Evolutionary conservation across 495 filamentous ascomycete genomes (phyloP).

Genomic region (Lasiosphaeriaceae sp.): DNA sequence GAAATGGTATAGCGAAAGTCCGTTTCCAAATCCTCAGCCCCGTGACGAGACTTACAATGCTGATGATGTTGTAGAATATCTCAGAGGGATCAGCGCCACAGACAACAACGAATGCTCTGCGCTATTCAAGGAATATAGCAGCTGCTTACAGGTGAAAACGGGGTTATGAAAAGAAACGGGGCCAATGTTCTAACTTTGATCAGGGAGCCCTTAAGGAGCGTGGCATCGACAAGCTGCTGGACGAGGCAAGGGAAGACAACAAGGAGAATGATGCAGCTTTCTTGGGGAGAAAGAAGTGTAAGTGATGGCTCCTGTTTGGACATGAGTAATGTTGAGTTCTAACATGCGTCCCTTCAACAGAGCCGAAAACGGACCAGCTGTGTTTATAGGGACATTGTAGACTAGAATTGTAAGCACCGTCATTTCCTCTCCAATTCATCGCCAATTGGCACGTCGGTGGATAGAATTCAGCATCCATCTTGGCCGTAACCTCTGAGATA

Average conservation of each 20-base stretch:
- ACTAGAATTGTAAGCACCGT: too few relatives aligned
- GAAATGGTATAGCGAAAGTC: conserved; percentile 96
- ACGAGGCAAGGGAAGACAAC: conserved; percentile 77
- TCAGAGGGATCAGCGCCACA: conserved; percentile 66
- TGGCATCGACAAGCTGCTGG: conserved; percentile 82
- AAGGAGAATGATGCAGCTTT: conserved; percentile 74
- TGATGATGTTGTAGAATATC: conserved; percentile 61
- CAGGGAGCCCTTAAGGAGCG: conserved; percentile 77
- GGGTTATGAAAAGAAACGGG: background rate
- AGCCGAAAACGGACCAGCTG: too few relatives aligned
- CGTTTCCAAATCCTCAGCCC: conserved; percentile 20
- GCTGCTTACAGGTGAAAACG: conserved; percentile 66
- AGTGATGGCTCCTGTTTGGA: background rate
- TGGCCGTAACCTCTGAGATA: too few relatives aligned
- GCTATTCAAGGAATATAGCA: conserved; percentile 81
- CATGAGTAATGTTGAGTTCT: background rate
- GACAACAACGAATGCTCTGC: conserved; percentile 75
- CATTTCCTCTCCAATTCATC: too few relatives aligned
- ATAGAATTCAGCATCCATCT: too few relatives aligned
- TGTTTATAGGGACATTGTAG: too few relatives aligned
- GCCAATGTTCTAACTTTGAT: background rate
- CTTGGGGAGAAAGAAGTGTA: conserved; percentile 52
- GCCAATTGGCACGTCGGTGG: too few relatives aligned
- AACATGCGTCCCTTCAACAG: background rate
- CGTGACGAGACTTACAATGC: background rate